Evolutionary conservation across 345 rosid species (phyloP).

Genomic region (Eucalyptus polyanthemos): DNA sequence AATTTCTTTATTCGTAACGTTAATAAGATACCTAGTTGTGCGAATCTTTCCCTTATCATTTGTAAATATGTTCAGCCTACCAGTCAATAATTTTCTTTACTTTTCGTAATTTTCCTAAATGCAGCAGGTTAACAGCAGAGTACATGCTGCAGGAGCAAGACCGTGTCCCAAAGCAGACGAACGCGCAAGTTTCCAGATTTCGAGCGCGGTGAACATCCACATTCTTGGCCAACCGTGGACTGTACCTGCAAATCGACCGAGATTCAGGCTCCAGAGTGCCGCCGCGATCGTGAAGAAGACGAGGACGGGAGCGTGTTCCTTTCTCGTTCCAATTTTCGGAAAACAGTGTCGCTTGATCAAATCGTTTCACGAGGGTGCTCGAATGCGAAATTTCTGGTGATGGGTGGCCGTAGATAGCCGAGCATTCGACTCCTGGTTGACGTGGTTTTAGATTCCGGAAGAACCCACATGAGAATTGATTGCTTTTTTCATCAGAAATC

Average conservation of each 20-base stretch:
- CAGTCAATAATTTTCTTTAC: not conserved
- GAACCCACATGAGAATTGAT: not conserved
- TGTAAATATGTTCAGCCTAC: not conserved
- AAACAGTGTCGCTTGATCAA: not conserved
- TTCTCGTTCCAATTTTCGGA: not conserved
- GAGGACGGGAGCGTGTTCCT: not conserved
- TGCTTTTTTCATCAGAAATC: not conserved
- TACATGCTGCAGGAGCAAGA: not conserved
- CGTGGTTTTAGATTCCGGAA: not conserved
- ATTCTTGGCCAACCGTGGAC: not conserved
- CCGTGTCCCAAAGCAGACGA: not conserved
- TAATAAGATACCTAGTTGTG: too few relatives aligned
- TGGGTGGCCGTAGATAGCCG: not conserved
- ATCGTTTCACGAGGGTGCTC: not conserved
- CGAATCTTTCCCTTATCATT: too few relatives aligned
- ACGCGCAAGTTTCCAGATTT: not conserved
- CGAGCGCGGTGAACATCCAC: not conserved
- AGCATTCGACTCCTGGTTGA: not conserved
- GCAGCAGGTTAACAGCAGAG: rapidly evolving
- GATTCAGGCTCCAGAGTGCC: not conserved
- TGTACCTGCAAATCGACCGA: not conserved
- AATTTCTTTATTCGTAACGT: too few relatives aligned
- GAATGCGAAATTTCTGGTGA: not conserved
- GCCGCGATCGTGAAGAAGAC: not conserved
- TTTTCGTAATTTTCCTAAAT: not conserved